Conservation (phyloP, 768 basidiomycete species). For the Rubroboletus satanas region DNA sequence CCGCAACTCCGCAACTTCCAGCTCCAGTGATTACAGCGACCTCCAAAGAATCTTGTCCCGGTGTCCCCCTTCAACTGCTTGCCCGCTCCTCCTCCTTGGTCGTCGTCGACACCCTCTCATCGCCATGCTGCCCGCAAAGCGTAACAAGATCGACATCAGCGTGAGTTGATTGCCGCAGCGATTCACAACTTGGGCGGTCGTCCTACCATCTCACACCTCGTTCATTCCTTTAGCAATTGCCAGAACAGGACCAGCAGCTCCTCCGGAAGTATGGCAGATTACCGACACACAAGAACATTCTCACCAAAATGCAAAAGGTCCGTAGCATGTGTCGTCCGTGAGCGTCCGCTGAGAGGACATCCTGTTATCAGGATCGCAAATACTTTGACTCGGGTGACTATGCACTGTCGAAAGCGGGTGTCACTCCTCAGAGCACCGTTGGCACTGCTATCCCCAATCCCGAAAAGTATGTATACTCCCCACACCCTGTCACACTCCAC, state of each 20-base stretch:
- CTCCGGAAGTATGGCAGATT: constrained; percentile 94
- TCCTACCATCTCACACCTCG: constrained; percentile 15
- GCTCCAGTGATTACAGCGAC: constrained; percentile 16
- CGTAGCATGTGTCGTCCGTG: constrained; percentile 15
- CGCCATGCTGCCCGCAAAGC: constrained; percentile 69
- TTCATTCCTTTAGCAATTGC: constrained; percentile 55
- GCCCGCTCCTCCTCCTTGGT: constrained; percentile 25
- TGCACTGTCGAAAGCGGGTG: constrained; percentile 92
- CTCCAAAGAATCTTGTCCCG: constrained; percentile 10
- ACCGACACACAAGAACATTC: constrained; percentile 87
- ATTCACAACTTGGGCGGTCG: neutral
- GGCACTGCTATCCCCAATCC: constrained; percentile 98
- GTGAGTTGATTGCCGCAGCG: constrained; percentile 44
- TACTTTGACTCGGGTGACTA: constrained; percentile 99
- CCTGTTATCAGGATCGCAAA: constrained; percentile 80
- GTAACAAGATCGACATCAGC: constrained; percentile 93
- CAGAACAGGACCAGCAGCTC: constrained; percentile 88
- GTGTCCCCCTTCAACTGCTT: constrained; percentile 10
- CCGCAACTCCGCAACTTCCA: constrained; percentile 28
- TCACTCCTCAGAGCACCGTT: constrained; percentile 80
- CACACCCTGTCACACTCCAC: neutral
- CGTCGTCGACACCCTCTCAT: constrained; percentile 16
- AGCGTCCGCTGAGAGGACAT: constrained; percentile 5
- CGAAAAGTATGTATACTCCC: constrained; percentile 66
- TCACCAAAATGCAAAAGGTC: constrained; percentile 96